Percentiles rank a stretch among this genome's conserved stretches.
phyloP scores from a whole-genome alignment of 768 basidiomycete genomes.

The Mycena floridula region DNA sequence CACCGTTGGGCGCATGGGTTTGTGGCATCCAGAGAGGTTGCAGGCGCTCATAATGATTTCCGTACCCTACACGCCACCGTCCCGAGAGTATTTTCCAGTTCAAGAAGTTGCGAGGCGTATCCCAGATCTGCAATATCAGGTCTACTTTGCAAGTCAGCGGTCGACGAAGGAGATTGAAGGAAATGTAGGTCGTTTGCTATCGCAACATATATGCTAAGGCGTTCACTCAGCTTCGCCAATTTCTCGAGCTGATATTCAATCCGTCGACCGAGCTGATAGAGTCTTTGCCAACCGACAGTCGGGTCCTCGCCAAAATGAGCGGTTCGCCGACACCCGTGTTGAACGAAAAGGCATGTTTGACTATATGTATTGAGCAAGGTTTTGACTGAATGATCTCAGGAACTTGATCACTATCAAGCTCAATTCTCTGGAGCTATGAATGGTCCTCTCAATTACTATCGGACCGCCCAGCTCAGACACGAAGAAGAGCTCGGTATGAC shows the following conservation, averaged over 20 bases:
- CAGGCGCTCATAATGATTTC: constrained; percentile 60
- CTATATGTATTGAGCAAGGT: too few species aligned
- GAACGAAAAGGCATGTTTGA: too few species aligned
- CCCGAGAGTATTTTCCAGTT: constrained; percentile 38
- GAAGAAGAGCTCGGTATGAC: constrained; percentile 55
- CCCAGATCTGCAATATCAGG: constrained; percentile 63
- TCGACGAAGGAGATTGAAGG: constrained; percentile 52
- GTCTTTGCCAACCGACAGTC: background rate
- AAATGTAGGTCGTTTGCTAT: constrained; percentile 36
- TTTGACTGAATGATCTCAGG: constrained; percentile 41
- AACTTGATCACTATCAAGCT: constrained; percentile 45
- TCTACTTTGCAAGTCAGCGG: constrained; percentile 50
- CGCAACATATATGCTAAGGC: too few species aligned
- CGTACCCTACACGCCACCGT: constrained; percentile 61
- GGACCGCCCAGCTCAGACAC: constrained; percentile 52
- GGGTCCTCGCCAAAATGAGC: too few species aligned
- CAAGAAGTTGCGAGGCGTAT: constrained; percentile 42
- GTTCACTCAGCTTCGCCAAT: too few species aligned
- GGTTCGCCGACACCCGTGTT: too few species aligned
- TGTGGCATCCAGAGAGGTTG: constrained; percentile 66
- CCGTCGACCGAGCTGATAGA: too few species aligned
- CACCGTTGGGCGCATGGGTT: constrained; percentile 57
- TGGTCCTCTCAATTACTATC: constrained; percentile 76
- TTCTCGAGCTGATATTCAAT: too few species aligned
- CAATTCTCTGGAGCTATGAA: constrained; percentile 48